phyloP scores from a whole-genome alignment of 257 asterid species.

The Forsythia suspensa region DNA sequence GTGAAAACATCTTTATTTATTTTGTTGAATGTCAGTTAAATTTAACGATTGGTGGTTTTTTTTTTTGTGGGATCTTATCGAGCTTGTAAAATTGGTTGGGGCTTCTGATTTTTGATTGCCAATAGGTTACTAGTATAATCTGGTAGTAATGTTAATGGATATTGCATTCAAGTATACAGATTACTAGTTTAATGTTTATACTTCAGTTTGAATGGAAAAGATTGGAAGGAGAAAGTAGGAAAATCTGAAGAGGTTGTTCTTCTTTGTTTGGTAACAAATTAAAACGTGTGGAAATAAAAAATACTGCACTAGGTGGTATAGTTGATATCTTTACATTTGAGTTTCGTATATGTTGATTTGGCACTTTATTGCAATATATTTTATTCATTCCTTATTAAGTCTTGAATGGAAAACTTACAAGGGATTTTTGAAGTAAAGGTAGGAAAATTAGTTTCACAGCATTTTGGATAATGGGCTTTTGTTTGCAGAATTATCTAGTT shows the following conservation, averaged over 20 bases:
- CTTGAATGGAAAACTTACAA: not conserved
- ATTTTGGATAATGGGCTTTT: not conserved
- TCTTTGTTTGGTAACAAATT: not conserved
- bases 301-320: not conserved
- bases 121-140: not conserved
- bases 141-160: not conserved
- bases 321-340: not conserved
- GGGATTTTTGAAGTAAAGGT: not conserved
- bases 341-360: not conserved
- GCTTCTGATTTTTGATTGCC: not conserved
- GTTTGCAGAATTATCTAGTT: not conserved
- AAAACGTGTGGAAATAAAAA: not conserved
- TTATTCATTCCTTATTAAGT: not conserved
- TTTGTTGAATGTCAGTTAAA: not conserved
- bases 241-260: not conserved
- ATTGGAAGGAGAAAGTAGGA: not conserved
- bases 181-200: not conserved
- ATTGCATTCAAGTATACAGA: not conserved
- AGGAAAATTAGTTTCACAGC: not conserved
- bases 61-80: not conserved
- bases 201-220: not conserved
- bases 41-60: not conserved
- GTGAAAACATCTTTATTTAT: slow-evolving; percentile 35
- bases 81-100: not conserved
- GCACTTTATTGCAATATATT: not conserved